Base-by-base conservation (phyloP, 1,139 yeast genomes). In the Zygosaccharomyces pseudobailii region DNA sequence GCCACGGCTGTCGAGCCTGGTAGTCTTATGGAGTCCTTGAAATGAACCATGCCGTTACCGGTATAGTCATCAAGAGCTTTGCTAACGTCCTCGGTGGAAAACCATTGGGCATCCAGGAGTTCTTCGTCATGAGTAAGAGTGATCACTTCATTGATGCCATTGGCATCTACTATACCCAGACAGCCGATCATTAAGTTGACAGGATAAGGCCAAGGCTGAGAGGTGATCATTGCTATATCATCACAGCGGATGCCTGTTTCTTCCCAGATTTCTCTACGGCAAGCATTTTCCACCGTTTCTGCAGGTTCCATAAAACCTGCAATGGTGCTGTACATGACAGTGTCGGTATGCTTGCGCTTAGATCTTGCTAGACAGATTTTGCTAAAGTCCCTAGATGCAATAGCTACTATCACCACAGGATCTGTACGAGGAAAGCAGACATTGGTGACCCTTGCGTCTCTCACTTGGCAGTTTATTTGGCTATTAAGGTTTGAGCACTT, bases 131-230 rank as follows among this genome's bases (percentile, higher is more conserved):
- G 88, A 24, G 82, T 87, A 50, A 88, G 71, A 58, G 84, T 73
- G 55, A 90, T 84, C 5, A 62, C 58, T 58, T 82, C 88, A 58
- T 80, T 75, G 10, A 55, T 65, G 0, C 83, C 85, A 55, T 82
- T 74, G 59, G 79, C 80, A 7, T 83, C 86, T 1, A 83, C 85
- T 33, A 75, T 73, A 0, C 87, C 96, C 48, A 89, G 66, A 66
- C 97, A 89, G 8, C 97, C 97, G 57, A 92, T 76, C 97, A 90
- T 90, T 59, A 92, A 69, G 63, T 86, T 89, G 0, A 88, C 88
- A 1, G 97, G 97, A 68, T 82, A 90, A 21, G 97, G 98, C 97
- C 97, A 89, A 5, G 97, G 96, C 66, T 89, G 97, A 6, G 92
- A 79, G 62, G 80, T 73, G 27, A 83, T 70, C 43, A 89, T 74